Base-by-base conservation (phyloP, 2,329 filamentous ascomycete species). In the Dichotomopilus funicola region DNA sequence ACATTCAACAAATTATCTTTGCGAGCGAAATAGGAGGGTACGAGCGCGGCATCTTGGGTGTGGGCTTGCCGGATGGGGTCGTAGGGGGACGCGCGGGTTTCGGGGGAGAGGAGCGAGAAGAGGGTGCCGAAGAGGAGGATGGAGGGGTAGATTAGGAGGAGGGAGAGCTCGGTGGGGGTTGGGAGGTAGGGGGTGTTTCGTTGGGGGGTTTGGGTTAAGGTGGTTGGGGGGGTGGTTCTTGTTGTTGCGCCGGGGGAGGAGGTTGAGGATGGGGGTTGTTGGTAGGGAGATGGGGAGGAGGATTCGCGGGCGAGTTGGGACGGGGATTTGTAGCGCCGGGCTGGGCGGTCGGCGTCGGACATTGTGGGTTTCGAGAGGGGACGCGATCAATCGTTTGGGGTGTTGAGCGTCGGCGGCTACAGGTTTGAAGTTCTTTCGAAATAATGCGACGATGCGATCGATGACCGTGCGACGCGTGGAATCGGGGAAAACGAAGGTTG, bases 1-100 rank as follows among this genome's bases (percentile, higher is more conserved):
- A 88, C 72, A 69, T 99, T 99, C 80, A 97, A 88, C 51, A 96
- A 65, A 73, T 99, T 99, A 70, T 84, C 80, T 73, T 99, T 99
- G 64, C 87, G 87, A 47, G 94, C 92, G 70, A 99, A 99, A 76
- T 97, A 99, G 68, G 80, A 86, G 2, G 88, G 88, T 50, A 86
- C 81, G 4, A 42, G 37, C 3, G 42, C 70, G 67, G 76, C 71
- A 31, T 48, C 38, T 4, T 52, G 49, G 11, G 13, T 12, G 71
- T 89, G 86, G 10, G 86, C 80, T 67, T 91, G 87, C 31, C 78
- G 71, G 42, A 73, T 66, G 2, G 76, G 70, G 61, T 84, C 81
- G 75, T 89, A 90, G 3, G 81, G 77, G 1, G 81, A 77, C 47
- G 75, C 73, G 66, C 83, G 85, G 9, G 84, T 84, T 58, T 82